A percentile compares a stretch with the other conserved stretches of the same genome.
phyloP scores from a whole-genome alignment of 2,329 filamentous ascomycete genomes.

The Venturia effusa region DNA sequence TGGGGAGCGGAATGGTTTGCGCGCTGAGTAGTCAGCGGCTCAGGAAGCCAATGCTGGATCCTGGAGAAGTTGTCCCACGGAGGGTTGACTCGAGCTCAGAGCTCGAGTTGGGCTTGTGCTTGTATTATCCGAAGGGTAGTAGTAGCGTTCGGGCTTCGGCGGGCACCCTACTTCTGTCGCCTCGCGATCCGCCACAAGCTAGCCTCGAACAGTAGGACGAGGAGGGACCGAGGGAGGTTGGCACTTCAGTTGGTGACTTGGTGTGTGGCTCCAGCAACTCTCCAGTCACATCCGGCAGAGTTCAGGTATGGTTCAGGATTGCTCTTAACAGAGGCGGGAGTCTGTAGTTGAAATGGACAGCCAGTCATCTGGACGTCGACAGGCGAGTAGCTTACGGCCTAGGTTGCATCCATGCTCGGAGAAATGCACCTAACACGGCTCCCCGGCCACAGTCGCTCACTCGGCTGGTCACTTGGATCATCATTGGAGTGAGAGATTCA shows the following conservation, averaged over 20 bases:
- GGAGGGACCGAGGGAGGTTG: not conserved
- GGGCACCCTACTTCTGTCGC: not conserved
- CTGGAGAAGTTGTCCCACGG: constrained; percentile 2
- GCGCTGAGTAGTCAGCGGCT: not conserved
- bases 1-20: not conserved
- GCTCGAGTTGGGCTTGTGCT: no score
- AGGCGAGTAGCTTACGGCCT: not conserved
- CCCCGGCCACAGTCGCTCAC: not conserved
- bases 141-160: not conserved
- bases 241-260: no score
- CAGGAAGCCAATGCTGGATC: not conserved
- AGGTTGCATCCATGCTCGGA: no score
- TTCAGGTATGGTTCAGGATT: no score
- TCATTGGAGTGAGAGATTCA: no score
- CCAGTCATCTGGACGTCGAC: not conserved
- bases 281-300: not conserved
- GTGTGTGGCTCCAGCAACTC: not conserved
- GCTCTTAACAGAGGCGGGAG: not conserved
- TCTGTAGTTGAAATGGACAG: not conserved
- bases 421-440: not conserved
- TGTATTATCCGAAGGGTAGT: not conserved
- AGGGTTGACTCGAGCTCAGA: not conserved
- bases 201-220: not conserved
- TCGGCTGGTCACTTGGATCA: not conserved
- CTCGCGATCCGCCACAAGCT: not conserved